Evolutionary conservation across 2,329 filamentous ascomycete species (phyloP), one percentile per base, ranked within the genome.

Genomic region (Cladosporium oxysporum): DNA sequence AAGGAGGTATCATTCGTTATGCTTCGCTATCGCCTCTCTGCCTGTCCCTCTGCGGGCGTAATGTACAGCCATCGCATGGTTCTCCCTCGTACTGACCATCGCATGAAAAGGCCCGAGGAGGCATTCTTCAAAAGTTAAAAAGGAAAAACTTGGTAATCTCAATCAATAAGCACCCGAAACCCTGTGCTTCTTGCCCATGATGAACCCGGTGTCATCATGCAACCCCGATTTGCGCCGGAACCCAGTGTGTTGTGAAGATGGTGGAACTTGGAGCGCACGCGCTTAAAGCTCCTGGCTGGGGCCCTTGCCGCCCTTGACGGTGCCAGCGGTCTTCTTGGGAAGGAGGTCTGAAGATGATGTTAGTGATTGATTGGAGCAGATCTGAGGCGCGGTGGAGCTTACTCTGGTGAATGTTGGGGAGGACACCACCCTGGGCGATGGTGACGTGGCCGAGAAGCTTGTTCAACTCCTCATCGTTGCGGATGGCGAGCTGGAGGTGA

Each of bases 401-500:
- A 96, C 92, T 97, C 84, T 95, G 91, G 86, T 96, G 92, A 75
- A 97, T 97, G 88, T 96, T 96, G 82, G 93, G 93, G 71, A 97
- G 87, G 74, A 97, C 93, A 93, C 92, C 92, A 85, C 92, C 93
- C 84, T 97, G 93, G 80, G 93, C 93, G 77, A 97, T 97, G 80
- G 93, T 97, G 83, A 97, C 93, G 80, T 96, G 92, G 66, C 93
- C 93, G 71, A 97, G 87, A 70, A 96, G 90, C 88, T 97, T 98
- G 91, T 98, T 97, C 91, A 98, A 83, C 84, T 99, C 95, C 88
- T 98, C 94, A 82, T 98, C 94, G 85, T 97, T 97, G 79, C 95
- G 90, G 86, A 99, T 99, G 83, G 95, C 95, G 75, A 99, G 92
- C 86, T 99, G 95, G 58, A 99, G 89, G 83, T 99, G 95, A 83